Conservation (phyloP, 805 yeast genomes). For the Lipomyces kockii region DNA sequence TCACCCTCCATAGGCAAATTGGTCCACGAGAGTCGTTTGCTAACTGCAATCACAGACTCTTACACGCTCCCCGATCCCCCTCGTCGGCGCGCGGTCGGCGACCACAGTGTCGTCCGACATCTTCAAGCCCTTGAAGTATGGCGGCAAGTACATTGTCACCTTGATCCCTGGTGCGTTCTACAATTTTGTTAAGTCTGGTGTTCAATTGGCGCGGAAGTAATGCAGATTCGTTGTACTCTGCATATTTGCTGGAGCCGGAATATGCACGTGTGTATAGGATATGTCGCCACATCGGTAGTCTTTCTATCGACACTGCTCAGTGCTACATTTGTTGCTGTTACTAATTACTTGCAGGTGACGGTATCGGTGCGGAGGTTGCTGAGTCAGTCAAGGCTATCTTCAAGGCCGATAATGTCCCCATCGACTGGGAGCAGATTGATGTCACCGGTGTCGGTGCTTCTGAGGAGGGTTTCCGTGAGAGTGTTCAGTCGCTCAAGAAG, state of each 20-base stretch:
- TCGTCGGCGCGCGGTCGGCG: constrained; percentile 48
- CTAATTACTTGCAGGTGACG: constrained; percentile 66
- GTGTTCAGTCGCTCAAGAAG: constrained; percentile 85
- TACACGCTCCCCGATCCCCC: constrained; percentile 28
- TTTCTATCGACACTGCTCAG: not conserved
- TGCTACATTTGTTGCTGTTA: not conserved
- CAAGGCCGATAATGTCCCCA: constrained; percentile 84
- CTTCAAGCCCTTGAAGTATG: constrained; percentile 85
- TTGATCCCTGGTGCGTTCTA: constrained; percentile 67
- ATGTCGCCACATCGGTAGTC: no score
- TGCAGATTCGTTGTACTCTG: not conserved
- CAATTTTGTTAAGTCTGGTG: not conserved
- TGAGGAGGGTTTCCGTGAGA: constrained; percentile 46
- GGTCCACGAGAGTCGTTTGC: not conserved
- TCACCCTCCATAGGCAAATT: no score
- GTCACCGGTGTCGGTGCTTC: constrained; percentile 68
- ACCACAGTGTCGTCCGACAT: constrained; percentile 64
- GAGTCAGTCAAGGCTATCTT: constrained; percentile 91
- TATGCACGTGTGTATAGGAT: not conserved
- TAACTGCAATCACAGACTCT: constrained; percentile 19
- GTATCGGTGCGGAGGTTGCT: constrained; percentile 95
- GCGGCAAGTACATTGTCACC: constrained; percentile 92
- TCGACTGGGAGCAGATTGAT: constrained; percentile 79
- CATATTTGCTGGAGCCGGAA: not conserved
- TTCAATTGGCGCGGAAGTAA: not conserved